phyloP scores from a whole-genome alignment of 345 rosid genomes.

The Carallia pectinifolia region DNA sequence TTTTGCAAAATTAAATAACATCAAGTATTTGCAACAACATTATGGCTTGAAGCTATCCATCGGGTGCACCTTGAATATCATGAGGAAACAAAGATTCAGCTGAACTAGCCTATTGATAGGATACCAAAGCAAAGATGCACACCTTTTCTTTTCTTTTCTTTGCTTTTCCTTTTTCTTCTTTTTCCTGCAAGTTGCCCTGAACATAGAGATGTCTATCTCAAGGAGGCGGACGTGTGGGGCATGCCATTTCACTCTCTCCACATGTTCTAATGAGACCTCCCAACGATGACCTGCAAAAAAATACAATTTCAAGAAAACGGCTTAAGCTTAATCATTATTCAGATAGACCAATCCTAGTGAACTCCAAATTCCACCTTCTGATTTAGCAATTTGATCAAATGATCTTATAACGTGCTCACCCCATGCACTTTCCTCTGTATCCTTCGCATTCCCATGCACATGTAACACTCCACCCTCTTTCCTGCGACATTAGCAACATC shows the following conservation, averaged over 20 bases:
- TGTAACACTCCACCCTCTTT: conserved; percentile 79
- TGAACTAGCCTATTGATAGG: too few relatives aligned
- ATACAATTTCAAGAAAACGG: background rate
- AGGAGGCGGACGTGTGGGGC: conserved; percentile 92
- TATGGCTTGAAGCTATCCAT: too few relatives aligned
- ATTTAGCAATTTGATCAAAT: conserved; percentile 52
- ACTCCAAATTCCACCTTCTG: conserved; percentile 53
- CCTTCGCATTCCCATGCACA: conserved; percentile 87
- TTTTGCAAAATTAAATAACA: too few relatives aligned
- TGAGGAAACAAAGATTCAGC: too few relatives aligned
- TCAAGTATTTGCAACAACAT: too few relatives aligned
- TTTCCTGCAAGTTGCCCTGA: background rate
- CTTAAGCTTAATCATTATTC: background rate
- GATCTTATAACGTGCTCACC: conserved; percentile 48
- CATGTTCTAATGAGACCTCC: conserved; percentile 64
- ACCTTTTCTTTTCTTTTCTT: too few relatives aligned
- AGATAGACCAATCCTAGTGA: background rate
- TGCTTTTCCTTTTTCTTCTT: too few relatives aligned
- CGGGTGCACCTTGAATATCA: too few relatives aligned
- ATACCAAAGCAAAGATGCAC: too few relatives aligned
- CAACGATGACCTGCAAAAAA: conserved; percentile 58
- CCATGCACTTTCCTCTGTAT: conserved; percentile 66
- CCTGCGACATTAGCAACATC: conserved; percentile 43
- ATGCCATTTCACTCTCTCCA: conserved; percentile 94
- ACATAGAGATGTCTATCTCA: background rate